A percentile compares a stretch with the other conserved stretches of the same genome.
These are phyloP conservation scores for Fusarium concolor DNA, from an alignment of 2,329 filamentous ascomycete species.

Conservation along the genomic window DNA sequence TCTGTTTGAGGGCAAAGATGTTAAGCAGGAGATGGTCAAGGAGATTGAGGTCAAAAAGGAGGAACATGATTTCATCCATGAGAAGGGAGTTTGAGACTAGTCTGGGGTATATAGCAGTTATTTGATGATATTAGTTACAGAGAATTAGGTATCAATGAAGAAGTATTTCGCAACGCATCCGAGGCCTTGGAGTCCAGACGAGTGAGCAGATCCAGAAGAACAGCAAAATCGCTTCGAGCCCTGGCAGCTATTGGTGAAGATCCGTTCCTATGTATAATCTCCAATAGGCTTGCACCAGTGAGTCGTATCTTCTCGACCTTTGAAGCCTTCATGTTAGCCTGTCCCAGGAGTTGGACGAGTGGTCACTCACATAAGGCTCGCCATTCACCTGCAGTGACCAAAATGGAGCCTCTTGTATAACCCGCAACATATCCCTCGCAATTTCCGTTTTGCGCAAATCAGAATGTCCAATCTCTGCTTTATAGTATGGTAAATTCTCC, in stretches of 20 bases:
- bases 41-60: conserved; percentile 35
- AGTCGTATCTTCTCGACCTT: conserved; percentile 57
- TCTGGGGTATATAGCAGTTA: accelerated
- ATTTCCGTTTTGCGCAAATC: conserved; percentile 56
- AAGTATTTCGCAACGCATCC: conserved; percentile 52
- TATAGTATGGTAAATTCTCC: conserved; percentile 50
- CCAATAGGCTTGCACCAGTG: conserved; percentile 53
- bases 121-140: background rate
- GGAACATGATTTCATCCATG: conserved; percentile 30
- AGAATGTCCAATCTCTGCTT: conserved; percentile 47
- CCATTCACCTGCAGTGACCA: conserved; percentile 56
- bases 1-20: conserved; percentile 37
- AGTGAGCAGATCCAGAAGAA: conserved; percentile 56
- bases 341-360: too few relatives aligned
- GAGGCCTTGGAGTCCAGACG: conserved; percentile 58
- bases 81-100: conserved; percentile 14
- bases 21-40: conserved; percentile 32
- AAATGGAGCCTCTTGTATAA: conserved; percentile 56
- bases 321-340: background rate
- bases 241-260: conserved; percentile 52
- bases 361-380: conserved; percentile 52
- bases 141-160: conserved; percentile 20
- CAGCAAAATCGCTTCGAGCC: conserved; percentile 54
- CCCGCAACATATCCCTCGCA: conserved; percentile 55
- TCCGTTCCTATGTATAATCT: conserved; percentile 54